A percentile compares a stretch with the other conserved stretches of the same genome.
These are phyloP conservation scores for Exophiala sp. DNA, from an alignment of 2,329 filamentous ascomycete species.

Conservation along the genomic window DNA sequence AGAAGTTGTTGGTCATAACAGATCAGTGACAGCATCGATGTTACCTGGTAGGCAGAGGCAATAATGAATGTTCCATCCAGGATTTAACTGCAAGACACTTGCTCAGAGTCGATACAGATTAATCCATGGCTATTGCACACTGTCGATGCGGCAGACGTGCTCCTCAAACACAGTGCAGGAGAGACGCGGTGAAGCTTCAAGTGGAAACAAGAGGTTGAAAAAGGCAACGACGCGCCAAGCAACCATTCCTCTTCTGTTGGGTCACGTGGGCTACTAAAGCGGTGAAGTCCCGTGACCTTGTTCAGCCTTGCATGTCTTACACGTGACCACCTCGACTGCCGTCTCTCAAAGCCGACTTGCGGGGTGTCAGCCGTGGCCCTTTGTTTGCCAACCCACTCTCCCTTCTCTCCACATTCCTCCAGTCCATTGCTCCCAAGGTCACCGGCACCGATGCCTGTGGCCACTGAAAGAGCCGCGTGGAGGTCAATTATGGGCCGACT, in stretches of 20 bases:
- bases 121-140: not conserved
- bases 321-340: constrained; percentile 15
- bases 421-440: not conserved
- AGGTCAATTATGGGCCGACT: not conserved
- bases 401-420: not conserved
- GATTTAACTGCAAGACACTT: too few species aligned
- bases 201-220: constrained; percentile 5
- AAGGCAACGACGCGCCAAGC: constrained; percentile 7
- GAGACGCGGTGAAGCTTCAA: not conserved
- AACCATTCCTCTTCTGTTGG: not conserved
- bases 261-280: too few species aligned
- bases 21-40: too few species aligned
- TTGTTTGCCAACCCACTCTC: not conserved
- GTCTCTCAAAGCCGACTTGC: constrained; percentile 12
- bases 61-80: too few species aligned
- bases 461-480: not conserved
- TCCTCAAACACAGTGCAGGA: too few species aligned
- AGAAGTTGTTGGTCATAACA: too few species aligned
- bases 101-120: too few species aligned
- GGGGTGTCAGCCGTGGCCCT: constrained; percentile 9
- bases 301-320: not conserved
- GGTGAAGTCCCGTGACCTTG: not conserved
- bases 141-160: too few species aligned
- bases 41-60: too few species aligned
- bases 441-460: not conserved